phyloP scores from a whole-genome alignment of 2,329 filamentous ascomycete species.

The Penicillium sp. region DNA sequence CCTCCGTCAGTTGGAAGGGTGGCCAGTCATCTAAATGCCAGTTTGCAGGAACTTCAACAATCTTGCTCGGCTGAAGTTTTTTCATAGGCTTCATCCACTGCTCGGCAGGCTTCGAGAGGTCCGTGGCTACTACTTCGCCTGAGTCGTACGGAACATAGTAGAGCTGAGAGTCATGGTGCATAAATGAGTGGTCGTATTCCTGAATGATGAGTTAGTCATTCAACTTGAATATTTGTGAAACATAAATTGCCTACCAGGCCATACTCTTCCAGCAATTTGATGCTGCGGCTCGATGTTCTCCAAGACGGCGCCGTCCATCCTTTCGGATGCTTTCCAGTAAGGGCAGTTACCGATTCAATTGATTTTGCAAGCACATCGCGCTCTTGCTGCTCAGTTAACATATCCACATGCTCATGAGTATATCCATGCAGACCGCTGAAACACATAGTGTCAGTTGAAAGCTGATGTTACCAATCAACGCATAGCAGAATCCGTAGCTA shows the following conservation, averaged over 20 bases:
- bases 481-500: background rate
- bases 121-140: conserved; percentile 4
- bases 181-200: conserved; percentile 44
- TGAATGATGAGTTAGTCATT: background rate
- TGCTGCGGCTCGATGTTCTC: conserved; percentile 33
- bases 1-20: conserved; percentile 11
- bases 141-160: conserved; percentile 32
- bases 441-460: background rate
- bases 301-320: conserved; percentile 38
- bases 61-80: conserved; percentile 9
- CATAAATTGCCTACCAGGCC: conserved; percentile 29
- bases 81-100: conserved; percentile 22
- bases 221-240: no score
- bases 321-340: conserved; percentile 69
- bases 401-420: conserved; percentile 72
- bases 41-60: conserved; percentile 21
- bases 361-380: conserved; percentile 75
- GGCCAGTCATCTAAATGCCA: conserved; percentile 25
- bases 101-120: conserved; percentile 9
- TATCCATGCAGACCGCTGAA: conserved; percentile 57
- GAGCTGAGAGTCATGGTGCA: conserved; percentile 42
- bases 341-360: conserved; percentile 70
- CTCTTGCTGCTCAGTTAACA: conserved; percentile 75
- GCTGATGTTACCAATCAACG: background rate
- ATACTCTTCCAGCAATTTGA: conserved; percentile 41